Evolutionary conservation across 768 basidiomycete genomes (phyloP), one percentile per base, ranked within the genome.

Genomic region (Boletellus sp.): DNA sequence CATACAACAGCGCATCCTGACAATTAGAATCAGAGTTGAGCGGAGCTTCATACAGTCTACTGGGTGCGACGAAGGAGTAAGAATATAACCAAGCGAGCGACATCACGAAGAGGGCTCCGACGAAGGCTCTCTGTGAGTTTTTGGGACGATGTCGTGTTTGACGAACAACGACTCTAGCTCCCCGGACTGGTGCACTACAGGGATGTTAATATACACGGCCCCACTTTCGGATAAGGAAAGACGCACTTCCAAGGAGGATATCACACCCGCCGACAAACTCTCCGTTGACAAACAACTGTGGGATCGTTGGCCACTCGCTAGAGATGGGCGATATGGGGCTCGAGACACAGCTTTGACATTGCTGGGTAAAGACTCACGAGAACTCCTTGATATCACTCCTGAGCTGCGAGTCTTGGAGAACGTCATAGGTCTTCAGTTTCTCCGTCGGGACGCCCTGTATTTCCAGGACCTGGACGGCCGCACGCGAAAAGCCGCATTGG

Each of bases 261-360:
- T 99, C 95, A 67, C 94, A 96, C 46, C 95, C 96, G 28, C 95
- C 95, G 36, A 99, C 77, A 61, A 99, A 99, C 66, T 96, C 94
- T 5, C 94, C 95, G 47, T 90, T 84, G 32, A 98, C 78, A 62
- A 95, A 99, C 12, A 99, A 68, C 66, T 99, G 95, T 11, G 95
- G 95, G 56, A 99, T 85, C 17, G 95, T 99, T 13, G 95, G 95
- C 95, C 95, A 99, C 55, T 96, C 90, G 20, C 94, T 98, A 59
- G 15, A 32, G 6, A 42, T 13, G 23, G 12, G 13, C n/a, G 33
- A 9, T 19, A 16, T 49, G 20, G n/a, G 11, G 23, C 4, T 39
- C 19, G 28, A 28, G 28, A 28, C 7, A 28, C 28, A 32, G 39
- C 32, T 16, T 16, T 6, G 11, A 28, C 19, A 0, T n/a, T 6